These are phyloP conservation scores for Backusella morwellensis DNA, from an alignment of 192 early-diverging fungal species.

Conservation along the genomic window DNA sequence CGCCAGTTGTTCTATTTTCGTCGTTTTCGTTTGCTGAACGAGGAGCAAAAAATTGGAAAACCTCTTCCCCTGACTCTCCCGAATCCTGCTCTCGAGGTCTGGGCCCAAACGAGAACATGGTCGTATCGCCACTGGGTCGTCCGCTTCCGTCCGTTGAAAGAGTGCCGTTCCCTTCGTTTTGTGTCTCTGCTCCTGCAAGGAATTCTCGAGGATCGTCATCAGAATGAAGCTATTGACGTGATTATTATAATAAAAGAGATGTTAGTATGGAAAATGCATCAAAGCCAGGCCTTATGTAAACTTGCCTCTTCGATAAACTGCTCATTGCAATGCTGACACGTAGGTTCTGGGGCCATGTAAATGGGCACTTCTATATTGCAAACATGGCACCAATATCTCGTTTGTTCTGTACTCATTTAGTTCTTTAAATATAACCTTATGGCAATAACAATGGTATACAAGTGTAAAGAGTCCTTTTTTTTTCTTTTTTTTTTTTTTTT, in stretches of 20 bases:
- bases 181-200: slow-evolving; percentile 1
- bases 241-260: background rate
- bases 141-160: background rate
- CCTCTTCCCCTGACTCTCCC: slow-evolving; percentile 9
- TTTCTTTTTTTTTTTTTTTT: too few relatives aligned
- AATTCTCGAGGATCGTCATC: slow-evolving; percentile 21
- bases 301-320: slow-evolving; percentile 86
- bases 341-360: slow-evolving; percentile 74
- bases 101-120: background rate
- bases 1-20: background rate
- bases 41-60: slow-evolving; percentile 14
- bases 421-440: background rate
- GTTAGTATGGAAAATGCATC: background rate
- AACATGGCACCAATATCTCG: slow-evolving; percentile 62
- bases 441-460: background rate
- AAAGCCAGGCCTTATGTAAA: background rate
- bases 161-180: background rate
- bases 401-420: background rate
- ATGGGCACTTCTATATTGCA: slow-evolving; percentile 59
- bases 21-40: background rate
- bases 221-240: background rate
- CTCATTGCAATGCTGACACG: slow-evolving; percentile 70
- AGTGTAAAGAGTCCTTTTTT: background rate
- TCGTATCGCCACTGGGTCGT: background rate
- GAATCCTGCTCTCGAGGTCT: background rate